These are phyloP conservation scores for Solanum pennellii DNA, from an alignment of 257 asterid genomes.

Conservation along the genomic window DNA sequence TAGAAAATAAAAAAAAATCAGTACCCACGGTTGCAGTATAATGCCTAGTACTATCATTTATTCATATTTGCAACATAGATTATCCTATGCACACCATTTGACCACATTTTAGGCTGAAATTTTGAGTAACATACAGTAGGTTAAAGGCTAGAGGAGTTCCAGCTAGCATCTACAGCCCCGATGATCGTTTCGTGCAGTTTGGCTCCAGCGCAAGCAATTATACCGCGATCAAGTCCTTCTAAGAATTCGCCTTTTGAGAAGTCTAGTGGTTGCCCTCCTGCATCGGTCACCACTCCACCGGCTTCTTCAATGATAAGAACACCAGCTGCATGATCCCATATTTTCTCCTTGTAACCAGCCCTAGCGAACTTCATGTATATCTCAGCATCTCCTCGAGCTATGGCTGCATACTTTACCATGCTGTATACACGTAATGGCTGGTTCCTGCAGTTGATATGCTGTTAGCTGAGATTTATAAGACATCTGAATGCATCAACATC, in stretches of 20 bases:
- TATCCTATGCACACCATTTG: not conserved
- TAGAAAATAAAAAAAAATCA: not conserved
- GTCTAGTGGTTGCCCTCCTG: slow-evolving; percentile 58
- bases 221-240: slow-evolving; percentile 82
- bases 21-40: not conserved
- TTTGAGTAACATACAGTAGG: not conserved
- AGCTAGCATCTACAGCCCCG: slow-evolving; percentile 68
- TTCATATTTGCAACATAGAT: not conserved
- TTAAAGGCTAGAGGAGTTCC: slow-evolving; percentile 73
- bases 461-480: not conserved
- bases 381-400: slow-evolving; percentile 85
- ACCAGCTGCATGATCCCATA: slow-evolving; percentile 96
- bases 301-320: slow-evolving; percentile 70
- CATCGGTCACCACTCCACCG: slow-evolving; percentile 84
- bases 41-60: not conserved
- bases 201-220: slow-evolving; percentile 65
- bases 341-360: slow-evolving; percentile 78
- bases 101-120: not conserved
- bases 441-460: slow-evolving; percentile 34
- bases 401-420: slow-evolving; percentile 81
- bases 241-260: slow-evolving; percentile 64
- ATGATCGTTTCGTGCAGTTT: slow-evolving; percentile 58
- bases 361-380: slow-evolving; percentile 75
- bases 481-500: not conserved
- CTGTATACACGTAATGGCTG: slow-evolving; percentile 64